Percentiles rank a stretch among this genome's conserved stretches.
phyloP scores from a whole-genome alignment of 495 filamentous ascomycete species.

The Talaromyces wortmannii region DNA sequence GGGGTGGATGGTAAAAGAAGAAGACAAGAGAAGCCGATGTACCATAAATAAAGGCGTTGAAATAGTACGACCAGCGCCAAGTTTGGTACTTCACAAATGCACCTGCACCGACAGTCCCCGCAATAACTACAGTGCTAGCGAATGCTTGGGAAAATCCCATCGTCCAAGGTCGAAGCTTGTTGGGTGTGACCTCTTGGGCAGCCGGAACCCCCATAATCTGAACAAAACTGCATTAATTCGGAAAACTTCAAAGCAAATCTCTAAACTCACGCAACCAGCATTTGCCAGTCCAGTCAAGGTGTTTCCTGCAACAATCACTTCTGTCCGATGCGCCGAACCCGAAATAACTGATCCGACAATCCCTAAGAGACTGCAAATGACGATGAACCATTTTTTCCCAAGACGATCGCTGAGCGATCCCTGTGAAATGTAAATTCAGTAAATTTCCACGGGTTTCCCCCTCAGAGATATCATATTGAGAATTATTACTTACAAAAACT shows the following conservation, averaged over 20 bases:
- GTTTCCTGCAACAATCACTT: not conserved
- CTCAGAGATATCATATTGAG: not conserved
- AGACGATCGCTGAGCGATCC: not conserved
- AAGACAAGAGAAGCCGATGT: not conserved
- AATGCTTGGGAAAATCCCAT: not conserved
- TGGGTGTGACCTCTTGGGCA: not conserved
- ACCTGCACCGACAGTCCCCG: slow-evolving; percentile 1
- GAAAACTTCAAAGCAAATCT: too few species aligned
- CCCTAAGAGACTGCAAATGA: not conserved
- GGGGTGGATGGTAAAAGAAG: slow-evolving; percentile 1
- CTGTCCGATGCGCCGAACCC: not conserved
- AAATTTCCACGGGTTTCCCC: not conserved
- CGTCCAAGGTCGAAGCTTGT: not conserved
- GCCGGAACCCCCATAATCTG: not conserved
- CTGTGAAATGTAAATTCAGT: not conserved
- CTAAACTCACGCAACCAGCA: not conserved
- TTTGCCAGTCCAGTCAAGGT: not conserved
- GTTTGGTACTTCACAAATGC: slow-evolving; percentile 1
- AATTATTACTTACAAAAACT: not conserved
- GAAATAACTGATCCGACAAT: not conserved
- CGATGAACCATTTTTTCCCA: slow-evolving; percentile 4
- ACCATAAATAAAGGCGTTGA: not conserved
- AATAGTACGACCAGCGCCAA: not conserved
- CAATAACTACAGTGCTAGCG: not conserved
- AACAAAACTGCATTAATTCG: too few species aligned